phyloP scores from a whole-genome alignment of 192 early-diverging fungal species.

The Podila epicladia region DNA sequence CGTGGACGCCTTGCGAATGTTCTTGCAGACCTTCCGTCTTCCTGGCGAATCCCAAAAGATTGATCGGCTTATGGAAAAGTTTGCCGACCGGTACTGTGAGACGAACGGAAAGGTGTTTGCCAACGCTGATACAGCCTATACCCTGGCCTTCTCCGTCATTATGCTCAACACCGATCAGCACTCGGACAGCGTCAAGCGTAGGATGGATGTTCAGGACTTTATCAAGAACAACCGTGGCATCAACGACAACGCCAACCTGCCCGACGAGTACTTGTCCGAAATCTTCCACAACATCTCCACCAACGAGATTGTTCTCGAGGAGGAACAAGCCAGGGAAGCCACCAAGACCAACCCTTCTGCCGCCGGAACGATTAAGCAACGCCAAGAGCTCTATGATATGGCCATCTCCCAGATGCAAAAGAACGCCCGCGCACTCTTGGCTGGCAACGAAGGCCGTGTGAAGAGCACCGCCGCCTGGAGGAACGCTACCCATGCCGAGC shows the following conservation, averaged over 20 bases:
- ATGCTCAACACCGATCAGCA: slow-evolving; percentile 96
- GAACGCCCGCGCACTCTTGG: slow-evolving; percentile 73
- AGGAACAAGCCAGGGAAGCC: slow-evolving; percentile 72
- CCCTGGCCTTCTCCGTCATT: slow-evolving; percentile 91
- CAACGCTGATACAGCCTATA: slow-evolving; percentile 93
- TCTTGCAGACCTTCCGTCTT: slow-evolving; percentile 90
- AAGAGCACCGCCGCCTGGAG: slow-evolving; percentile 60
- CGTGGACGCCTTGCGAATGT: slow-evolving; percentile 83
- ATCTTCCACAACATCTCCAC: slow-evolving; percentile 87
- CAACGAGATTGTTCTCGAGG: slow-evolving; percentile 94
- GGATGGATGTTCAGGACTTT: slow-evolving; percentile 91
- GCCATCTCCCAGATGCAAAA: slow-evolving; percentile 75
- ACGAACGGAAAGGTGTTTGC: slow-evolving; percentile 86
- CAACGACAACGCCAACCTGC: slow-evolving; percentile 88
- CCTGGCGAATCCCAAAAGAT: slow-evolving; percentile 97
- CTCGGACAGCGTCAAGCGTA: slow-evolving; percentile 83
- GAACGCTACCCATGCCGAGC: slow-evolving; percentile 82
- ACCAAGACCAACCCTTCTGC: slow-evolving; percentile 40
- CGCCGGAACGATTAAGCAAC: slow-evolving; percentile 46
- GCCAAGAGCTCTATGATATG: slow-evolving; percentile 69
- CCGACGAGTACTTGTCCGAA: slow-evolving; percentile 71
- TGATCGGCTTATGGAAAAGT: slow-evolving; percentile 96
- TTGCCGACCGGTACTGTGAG: slow-evolving; percentile 90
- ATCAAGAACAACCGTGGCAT: slow-evolving; percentile 95
- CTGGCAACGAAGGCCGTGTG: slow-evolving; percentile 60